Conservation (phyloP, 2,329 filamentous ascomycete species). For the Chaetomiaceae sp. region DNA sequence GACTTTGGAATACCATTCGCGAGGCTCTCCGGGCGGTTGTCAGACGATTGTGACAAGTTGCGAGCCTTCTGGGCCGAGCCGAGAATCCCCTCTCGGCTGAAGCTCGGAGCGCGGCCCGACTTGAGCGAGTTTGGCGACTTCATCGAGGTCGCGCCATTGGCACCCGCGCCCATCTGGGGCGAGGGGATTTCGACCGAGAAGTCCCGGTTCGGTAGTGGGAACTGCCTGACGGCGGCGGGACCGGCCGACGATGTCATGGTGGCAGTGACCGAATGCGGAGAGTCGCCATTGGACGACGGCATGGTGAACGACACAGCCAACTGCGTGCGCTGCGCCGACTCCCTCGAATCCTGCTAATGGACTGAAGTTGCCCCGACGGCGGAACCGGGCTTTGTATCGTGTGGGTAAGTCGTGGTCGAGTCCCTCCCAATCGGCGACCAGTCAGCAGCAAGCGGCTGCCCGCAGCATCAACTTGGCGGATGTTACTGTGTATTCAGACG, state of each 20-base stretch:
- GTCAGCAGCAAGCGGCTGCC: not conserved
- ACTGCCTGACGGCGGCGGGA: slow-evolving; percentile 36
- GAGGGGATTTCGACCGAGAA: slow-evolving; percentile 46
- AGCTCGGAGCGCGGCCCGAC: slow-evolving; percentile 41
- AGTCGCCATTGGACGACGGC: slow-evolving; percentile 50
- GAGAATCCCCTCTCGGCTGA: slow-evolving; percentile 50
- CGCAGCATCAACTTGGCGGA: slow-evolving; percentile 2
- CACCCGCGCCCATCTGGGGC: slow-evolving; percentile 36
- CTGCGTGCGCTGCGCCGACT: too few species aligned
- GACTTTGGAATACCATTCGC: slow-evolving; percentile 41
- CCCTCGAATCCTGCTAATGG: not conserved
- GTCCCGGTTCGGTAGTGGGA: slow-evolving; percentile 41
- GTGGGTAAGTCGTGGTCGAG: too few species aligned
- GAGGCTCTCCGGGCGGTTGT: slow-evolving; percentile 38
- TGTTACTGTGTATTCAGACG: slow-evolving; percentile 13
- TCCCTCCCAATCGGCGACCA: slow-evolving; percentile 6
- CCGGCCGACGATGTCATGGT: slow-evolving; percentile 30
- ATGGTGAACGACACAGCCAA: slow-evolving; percentile 29
- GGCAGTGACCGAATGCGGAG: slow-evolving; percentile 38
- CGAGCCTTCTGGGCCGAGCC: slow-evolving; percentile 48
- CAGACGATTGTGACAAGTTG: slow-evolving; percentile 50
- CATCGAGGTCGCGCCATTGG: slow-evolving; percentile 37
- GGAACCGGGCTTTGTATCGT: not conserved
- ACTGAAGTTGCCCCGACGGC: not conserved
- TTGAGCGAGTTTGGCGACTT: slow-evolving; percentile 49